These are phyloP conservation scores for Alternaria gansuensis DNA, from an alignment of 2,329 filamentous ascomycete genomes.

Conservation along the genomic window DNA sequence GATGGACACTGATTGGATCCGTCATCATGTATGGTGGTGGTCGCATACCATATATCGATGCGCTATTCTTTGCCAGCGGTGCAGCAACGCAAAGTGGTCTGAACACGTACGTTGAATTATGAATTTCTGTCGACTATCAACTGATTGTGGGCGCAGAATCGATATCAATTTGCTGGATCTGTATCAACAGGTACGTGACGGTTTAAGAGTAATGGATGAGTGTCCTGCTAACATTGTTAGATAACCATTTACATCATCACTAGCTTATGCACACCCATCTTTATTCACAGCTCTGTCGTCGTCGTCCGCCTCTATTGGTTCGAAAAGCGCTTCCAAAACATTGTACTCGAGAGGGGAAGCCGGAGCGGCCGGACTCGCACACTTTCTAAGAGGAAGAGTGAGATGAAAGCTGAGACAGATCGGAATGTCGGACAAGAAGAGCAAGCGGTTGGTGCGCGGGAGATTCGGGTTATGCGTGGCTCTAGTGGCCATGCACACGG, in stretches of 20 bases:
- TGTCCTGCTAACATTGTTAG: slow-evolving; percentile 7
- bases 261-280: slow-evolving; percentile 54
- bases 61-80: slow-evolving; percentile 86
- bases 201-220: not conserved
- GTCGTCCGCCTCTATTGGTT: slow-evolving; percentile 97
- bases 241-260: slow-evolving; percentile 57
- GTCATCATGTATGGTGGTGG: slow-evolving; percentile 75
- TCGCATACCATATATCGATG: slow-evolving; percentile 80
- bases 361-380: slow-evolving; percentile 66
- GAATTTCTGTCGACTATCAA: not conserved
- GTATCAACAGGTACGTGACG: slow-evolving; percentile 57
- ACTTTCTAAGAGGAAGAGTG: slow-evolving; percentile 63
- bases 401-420: slow-evolving; percentile 59
- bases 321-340: slow-evolving; percentile 89
- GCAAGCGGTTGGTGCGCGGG: slow-evolving; percentile 69
- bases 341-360: slow-evolving; percentile 76
- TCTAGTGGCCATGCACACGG: slow-evolving; percentile 62
- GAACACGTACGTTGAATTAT: slow-evolving; percentile 68
- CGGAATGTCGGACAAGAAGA: slow-evolving; percentile 60
- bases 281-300: slow-evolving; percentile 73
- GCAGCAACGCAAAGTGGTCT: slow-evolving; percentile 90
- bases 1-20: slow-evolving; percentile 75
- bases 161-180: slow-evolving; percentile 59
- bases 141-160: slow-evolving; percentile 50
- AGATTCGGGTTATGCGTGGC: slow-evolving; percentile 72